Evolutionary conservation across 1,284 basidiomycete genomes (phyloP), one percentile per base, ranked within the genome.

Genomic region (Cryptococcus sp.): DNA sequence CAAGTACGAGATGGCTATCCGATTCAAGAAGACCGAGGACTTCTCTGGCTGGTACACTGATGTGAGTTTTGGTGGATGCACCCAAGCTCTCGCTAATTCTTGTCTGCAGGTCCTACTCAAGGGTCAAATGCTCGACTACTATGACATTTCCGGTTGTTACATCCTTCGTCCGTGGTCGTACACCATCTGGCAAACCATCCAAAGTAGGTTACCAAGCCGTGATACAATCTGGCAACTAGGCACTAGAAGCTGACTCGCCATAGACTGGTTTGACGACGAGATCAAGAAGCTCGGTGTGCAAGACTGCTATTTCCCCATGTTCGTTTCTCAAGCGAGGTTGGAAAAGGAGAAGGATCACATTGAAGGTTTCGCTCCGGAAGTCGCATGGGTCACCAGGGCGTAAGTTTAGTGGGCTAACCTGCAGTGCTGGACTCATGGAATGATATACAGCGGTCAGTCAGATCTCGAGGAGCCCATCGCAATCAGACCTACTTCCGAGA

Each of bases 271-370:
- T 82, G 91, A 97, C 76, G 79, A 80, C 51, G 83, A 89, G 75
- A 98, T 98, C 83, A 94, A 92, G 81, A 89, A 91, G 70, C 84
- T 97, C 70, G 96, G 89, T 46, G 94, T 99, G 34, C 90, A 96
- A 76, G 98, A 99, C 79, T 88, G 93, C 45, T 99, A 97, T 76
- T 99, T 99, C 84, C 96, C 95, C 16, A 97, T 99, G 93, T 98
- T 99, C 71, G 91, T 99, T 51, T 96, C 93, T 0, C 80, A 85
- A 56, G 91, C 91, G 61, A 91, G 96, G 39, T 85, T 99, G 54
- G 94, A 99, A 79, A 85, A 89, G 49, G 95, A 99, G 79, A 99
- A 99, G 82, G 89, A 99, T 72, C 95, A 99, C 78, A 93, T 99
- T 64, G 96, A 98, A 77, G 95, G 95, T n/a, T 99, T 99, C 79